Percentiles rank a stretch among this genome's conserved stretches.
Conservation (phyloP, 768 basidiomycete species). For the Pisolithus orientalis region DNA sequence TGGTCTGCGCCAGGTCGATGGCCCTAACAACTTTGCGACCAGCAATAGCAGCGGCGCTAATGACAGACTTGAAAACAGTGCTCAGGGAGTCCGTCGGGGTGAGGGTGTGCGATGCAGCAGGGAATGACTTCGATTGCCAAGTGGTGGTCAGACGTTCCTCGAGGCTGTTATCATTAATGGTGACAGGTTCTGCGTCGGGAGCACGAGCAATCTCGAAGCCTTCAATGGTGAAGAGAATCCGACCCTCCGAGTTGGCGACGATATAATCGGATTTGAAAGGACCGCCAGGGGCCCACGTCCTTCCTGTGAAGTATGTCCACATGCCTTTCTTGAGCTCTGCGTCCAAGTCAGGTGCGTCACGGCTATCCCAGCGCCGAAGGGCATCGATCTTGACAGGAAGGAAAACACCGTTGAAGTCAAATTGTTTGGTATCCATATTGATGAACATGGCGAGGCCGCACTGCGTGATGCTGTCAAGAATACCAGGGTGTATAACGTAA, state of each 20-base stretch:
- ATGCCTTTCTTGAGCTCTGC: constrained; percentile 23
- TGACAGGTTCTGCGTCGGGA: constrained; percentile 20
- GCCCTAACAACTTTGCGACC: constrained; percentile 20
- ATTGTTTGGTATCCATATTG: constrained; percentile 19
- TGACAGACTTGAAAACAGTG: constrained; percentile 13
- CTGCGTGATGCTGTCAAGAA: constrained; percentile 28
- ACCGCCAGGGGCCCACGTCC: constrained; percentile 18
- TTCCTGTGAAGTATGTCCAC: constrained; percentile 24
- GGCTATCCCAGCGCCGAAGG: constrained; percentile 25
- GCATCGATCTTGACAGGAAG: constrained; percentile 27
- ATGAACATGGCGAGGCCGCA: constrained; percentile 25
- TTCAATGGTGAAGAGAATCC: constrained; percentile 27
- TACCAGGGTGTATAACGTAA: constrained; percentile 28
- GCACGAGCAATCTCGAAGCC: constrained; percentile 29
- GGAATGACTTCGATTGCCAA: constrained; percentile 28
- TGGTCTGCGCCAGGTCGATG: constrained; percentile 17
- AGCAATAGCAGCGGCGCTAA: constrained; percentile 9
- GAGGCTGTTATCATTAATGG: constrained; percentile 18
- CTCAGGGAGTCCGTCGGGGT: background rate
- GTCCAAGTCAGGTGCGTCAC: constrained; percentile 17
- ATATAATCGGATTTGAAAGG: constrained; percentile 20
- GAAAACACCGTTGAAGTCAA: constrained; percentile 27
- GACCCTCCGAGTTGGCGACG: constrained; percentile 23
- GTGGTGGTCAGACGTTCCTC: constrained; percentile 26
- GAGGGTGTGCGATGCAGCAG: constrained; percentile 8